Evolutionary conservation across 306 rosid species (phyloP), one percentile per base, ranked within the genome.

Genomic region (Carpinus fangiana): DNA sequence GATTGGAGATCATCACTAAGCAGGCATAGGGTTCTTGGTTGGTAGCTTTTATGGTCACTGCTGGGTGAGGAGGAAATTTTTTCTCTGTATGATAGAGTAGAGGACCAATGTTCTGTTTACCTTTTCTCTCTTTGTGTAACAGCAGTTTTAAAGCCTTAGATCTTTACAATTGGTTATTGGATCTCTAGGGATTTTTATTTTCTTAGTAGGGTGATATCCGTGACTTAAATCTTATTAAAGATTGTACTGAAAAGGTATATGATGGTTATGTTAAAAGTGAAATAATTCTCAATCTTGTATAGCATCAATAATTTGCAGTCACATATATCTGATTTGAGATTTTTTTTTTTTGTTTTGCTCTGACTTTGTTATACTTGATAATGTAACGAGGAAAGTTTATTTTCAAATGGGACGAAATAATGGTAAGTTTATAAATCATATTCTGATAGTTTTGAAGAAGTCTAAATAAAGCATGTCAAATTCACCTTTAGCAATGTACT

Each of bases 71-170:
- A 47, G 47, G 51, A 77, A 68, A 34, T 51, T 76, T 78, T 54
- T 83, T 76, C 28, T 61, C 76, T 46, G 73, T 78, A 76, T 67
- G 75, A 76, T 76, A 75, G 66, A 72, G 64, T 47, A 79, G 57
- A 77, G 48, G 60, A 77, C 65, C 73, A 66, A 12, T 62, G 81
- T 75, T 68, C 73, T 73, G 51, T 79, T 76, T 74, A 56, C 56
- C 74, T 48, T 65, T 70, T 77, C 45, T 77, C 45, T 78, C 84
- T 51, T 77, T 82, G 79, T 84, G 73, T 76, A 70, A 79, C 76
- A 79, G 73, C 78, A 79, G 59, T 68, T 21, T 46, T 14, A 47
- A 31, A 77, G 71, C 67, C 71, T 72, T 73, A 55, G 75, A 83
- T 78, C 45, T 61, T 61, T 66, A 67, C 61, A 68, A 75, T 53